phyloP scores from a whole-genome alignment of 1,284 basidiomycete species.

The Kalmanozyma brasiliensis region DNA sequence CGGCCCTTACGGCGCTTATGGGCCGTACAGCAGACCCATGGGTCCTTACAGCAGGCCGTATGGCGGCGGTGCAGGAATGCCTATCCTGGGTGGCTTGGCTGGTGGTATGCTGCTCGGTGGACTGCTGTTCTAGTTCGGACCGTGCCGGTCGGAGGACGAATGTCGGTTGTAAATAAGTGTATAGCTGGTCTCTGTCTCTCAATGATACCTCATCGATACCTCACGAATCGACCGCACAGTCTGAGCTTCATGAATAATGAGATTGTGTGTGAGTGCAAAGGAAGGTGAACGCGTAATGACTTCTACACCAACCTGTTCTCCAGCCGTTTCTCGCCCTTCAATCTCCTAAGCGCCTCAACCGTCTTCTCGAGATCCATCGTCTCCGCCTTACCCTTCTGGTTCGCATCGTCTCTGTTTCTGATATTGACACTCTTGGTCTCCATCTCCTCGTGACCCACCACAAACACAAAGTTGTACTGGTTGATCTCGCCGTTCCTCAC shows the following conservation, averaged over 20 bases:
- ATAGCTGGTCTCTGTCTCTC: not conserved
- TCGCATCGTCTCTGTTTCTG: constrained; percentile 74
- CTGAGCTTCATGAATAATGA: not conserved
- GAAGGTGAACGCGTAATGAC: too few species aligned
- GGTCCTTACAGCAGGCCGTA: constrained; percentile 39
- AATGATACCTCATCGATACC: constrained; percentile 4
- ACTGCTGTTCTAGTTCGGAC: constrained; percentile 34
- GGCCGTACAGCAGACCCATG: constrained; percentile 37
- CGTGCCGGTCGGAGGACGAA: too few species aligned
- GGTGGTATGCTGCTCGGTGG: constrained; percentile 55
- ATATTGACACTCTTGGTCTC: constrained; percentile 89
- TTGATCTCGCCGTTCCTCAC: constrained; percentile 71
- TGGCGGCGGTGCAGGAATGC: constrained; percentile 22
- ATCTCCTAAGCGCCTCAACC: constrained; percentile 34
- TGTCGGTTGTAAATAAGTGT: not conserved
- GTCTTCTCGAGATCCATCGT: constrained; percentile 59
- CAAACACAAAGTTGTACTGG: constrained; percentile 92
- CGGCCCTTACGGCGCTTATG: constrained; percentile 41
- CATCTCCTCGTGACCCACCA: constrained; percentile 93
- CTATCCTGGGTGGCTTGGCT: constrained; percentile 34
- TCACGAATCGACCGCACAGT: not conserved
- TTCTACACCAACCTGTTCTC: constrained; percentile 54
- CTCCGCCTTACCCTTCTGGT: constrained; percentile 64
- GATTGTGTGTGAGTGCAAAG: not conserved
- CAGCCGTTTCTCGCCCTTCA: constrained; percentile 55